Evolutionary conservation across 2,329 filamentous ascomycete species (phyloP).

Genomic region (Fusarium sp.): DNA sequence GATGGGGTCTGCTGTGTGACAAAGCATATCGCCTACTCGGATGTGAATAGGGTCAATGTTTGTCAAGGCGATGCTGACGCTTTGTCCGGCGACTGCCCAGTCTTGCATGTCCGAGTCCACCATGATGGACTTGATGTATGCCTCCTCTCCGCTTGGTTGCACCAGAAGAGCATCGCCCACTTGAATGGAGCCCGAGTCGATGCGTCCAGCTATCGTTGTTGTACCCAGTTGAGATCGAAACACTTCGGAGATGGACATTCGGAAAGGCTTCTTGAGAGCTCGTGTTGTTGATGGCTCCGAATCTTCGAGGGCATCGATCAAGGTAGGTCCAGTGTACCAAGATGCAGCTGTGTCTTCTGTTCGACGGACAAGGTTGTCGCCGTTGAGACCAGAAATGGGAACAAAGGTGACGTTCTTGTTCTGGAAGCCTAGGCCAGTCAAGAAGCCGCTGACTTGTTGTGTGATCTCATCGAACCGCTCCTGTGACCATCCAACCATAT

Average conservation of each 20-base stretch:
- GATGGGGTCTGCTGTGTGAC: slow-evolving; percentile 71
- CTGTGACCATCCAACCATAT: slow-evolving; percentile 82
- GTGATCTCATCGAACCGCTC: slow-evolving; percentile 85
- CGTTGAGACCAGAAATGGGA: slow-evolving; percentile 86
- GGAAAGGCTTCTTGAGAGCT: slow-evolving; percentile 77
- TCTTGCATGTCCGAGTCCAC: slow-evolving; percentile 75
- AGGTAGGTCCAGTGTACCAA: slow-evolving; percentile 83
- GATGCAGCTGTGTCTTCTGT: slow-evolving; percentile 63
- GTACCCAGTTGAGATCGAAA: slow-evolving; percentile 84
- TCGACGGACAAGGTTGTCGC: slow-evolving; percentile 78
- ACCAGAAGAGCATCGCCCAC: slow-evolving; percentile 80
- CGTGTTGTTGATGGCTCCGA: slow-evolving; percentile 73
- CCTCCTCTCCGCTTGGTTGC: slow-evolving; percentile 82
- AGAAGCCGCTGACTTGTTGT: slow-evolving; percentile 81
- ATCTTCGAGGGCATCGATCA: slow-evolving; percentile 85
- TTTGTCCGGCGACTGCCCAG: slow-evolving; percentile 94
- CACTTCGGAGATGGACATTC: slow-evolving; percentile 87
- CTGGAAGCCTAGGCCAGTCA: slow-evolving; percentile 82
- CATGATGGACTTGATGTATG: slow-evolving; percentile 81
- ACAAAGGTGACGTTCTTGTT: slow-evolving; percentile 83
- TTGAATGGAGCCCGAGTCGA: slow-evolving; percentile 85
- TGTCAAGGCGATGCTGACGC: slow-evolving; percentile 80
- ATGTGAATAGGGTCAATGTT: slow-evolving; percentile 87
- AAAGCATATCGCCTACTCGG: slow-evolving; percentile 85
- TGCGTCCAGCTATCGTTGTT: slow-evolving; percentile 82